These are phyloP conservation scores for Jatropha multifida DNA, from an alignment of 441 rosid genomes.

Conservation along the genomic window DNA sequence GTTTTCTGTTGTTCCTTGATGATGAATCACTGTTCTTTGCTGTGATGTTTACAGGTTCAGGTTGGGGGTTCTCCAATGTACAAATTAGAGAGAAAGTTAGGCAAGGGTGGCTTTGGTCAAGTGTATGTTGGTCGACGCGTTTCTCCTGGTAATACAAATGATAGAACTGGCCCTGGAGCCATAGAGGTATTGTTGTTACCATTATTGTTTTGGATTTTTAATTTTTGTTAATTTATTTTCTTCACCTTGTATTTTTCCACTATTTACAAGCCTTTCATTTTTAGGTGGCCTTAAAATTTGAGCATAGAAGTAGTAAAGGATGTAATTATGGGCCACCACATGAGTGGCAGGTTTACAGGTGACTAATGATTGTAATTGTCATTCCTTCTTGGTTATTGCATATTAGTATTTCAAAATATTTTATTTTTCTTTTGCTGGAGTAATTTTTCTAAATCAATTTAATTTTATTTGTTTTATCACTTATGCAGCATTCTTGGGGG, in stretches of 20 bases:
- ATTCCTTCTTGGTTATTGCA: constrained; percentile 4
- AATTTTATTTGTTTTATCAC: neutral
- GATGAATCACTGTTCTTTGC: constrained; percentile 8
- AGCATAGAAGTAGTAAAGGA: constrained; percentile 76
- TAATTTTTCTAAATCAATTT: constrained; percentile 10
- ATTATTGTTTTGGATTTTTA: neutral
- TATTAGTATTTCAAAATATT: neutral
- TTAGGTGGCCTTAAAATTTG: constrained; percentile 79
- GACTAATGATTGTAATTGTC: constrained; percentile 20
- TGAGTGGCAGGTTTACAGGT: constrained; percentile 80
- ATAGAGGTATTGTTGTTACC: constrained; percentile 39
- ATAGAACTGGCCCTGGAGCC: constrained; percentile 51
- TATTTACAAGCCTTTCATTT: constrained; percentile 11
- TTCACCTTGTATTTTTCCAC: neutral
- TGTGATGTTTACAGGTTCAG: constrained; percentile 44
- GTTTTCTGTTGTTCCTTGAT: neutral
- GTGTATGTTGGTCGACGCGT: constrained; percentile 71
- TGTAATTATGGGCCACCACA: constrained; percentile 71
- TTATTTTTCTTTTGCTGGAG: neutral
- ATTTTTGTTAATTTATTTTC: neutral
- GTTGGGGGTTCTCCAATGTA: constrained; percentile 67
- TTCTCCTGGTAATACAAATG: constrained; percentile 37
- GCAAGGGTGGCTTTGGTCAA: constrained; percentile 88
- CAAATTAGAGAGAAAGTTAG: constrained; percentile 62
- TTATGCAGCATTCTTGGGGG: constrained; percentile 57